A percentile compares a stretch with the other conserved stretches of the same genome.
These are phyloP conservation scores for Chaetoscypha palmicola DNA, from an alignment of 2,329 filamentous ascomycete species.

Conservation along the genomic window DNA sequence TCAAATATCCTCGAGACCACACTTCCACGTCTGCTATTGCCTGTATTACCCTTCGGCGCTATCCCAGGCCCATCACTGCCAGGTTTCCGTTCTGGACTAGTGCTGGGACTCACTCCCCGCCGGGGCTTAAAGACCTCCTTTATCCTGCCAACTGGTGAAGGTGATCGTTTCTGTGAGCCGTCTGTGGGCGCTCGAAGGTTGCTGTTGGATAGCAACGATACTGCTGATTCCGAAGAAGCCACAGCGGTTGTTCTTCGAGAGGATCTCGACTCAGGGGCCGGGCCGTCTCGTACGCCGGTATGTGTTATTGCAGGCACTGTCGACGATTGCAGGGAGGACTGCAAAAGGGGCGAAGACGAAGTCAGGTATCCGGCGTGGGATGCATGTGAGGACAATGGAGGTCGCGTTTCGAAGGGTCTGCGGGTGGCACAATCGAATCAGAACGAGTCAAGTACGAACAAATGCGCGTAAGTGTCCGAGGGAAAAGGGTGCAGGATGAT, in stretches of 20 bases:
- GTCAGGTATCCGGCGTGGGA: constrained; percentile 63
- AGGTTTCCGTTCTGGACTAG: constrained; percentile 37
- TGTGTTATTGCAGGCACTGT: constrained; percentile 37
- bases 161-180: constrained; percentile 47
- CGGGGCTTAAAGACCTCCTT: constrained; percentile 59
- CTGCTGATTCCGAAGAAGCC: constrained; percentile 28
- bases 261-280: constrained; percentile 35
- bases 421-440: constrained; percentile 14
- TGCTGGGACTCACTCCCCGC: constrained; percentile 35
- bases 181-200: constrained; percentile 37
- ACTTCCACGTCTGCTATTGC: constrained; percentile 24
- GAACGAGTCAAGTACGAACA: constrained; percentile 7
- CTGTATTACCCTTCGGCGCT: constrained; percentile 14
- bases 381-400: constrained; percentile 49
- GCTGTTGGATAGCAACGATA: constrained; percentile 30
- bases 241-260: constrained; percentile 23
- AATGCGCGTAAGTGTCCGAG: constrained; percentile 1
- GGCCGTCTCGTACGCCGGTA: constrained; percentile 29
- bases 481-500: constrained; percentile 14
- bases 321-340: constrained; percentile 52
- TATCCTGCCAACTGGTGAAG: constrained; percentile 65
- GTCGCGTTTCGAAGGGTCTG: constrained; percentile 35
- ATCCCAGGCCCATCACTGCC: constrained; percentile 14
- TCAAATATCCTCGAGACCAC: constrained; percentile 29
- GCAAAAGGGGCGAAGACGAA: constrained; percentile 60